A percentile compares a stretch with the other conserved stretches of the same genome.
phyloP scores from a whole-genome alignment of 768 basidiomycete species.

The Xerocomus potaroensis region DNA sequence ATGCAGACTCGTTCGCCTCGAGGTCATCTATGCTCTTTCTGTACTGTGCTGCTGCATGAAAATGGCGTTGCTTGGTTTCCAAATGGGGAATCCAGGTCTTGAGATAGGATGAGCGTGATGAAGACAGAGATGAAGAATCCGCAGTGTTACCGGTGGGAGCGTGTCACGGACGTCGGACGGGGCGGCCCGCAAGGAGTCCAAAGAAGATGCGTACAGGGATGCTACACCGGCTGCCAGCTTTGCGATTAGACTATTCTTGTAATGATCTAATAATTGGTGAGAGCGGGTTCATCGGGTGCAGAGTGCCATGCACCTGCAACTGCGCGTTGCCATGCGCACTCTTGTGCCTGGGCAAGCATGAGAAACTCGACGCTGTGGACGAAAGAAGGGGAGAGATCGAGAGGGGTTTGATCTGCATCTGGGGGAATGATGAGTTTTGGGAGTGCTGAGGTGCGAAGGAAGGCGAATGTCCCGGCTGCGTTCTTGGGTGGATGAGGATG shows the following conservation, averaged over 20 bases:
- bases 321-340: conserved; percentile 94
- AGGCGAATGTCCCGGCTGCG: conserved; percentile 70
- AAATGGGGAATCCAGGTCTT: conserved; percentile 77
- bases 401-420: conserved; percentile 50
- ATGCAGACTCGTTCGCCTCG: conserved; percentile 60
- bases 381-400: conserved; percentile 64
- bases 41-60: conserved; percentile 84
- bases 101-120: conserved; percentile 11
- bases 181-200: conserved; percentile 41
- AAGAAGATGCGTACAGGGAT: conserved; percentile 57
- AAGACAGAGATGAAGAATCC: neutral
- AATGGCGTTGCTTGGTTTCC: conserved; percentile 80
- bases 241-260: conserved; percentile 79
- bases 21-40: conserved; percentile 87
- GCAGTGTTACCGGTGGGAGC: conserved; percentile 50
- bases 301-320: conserved; percentile 54
- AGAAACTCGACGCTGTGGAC: conserved; percentile 64
- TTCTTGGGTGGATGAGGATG: conserved; percentile 37
- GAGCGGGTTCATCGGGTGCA: neutral
- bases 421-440: conserved; percentile 47
- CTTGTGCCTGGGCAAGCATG: conserved; percentile 92
- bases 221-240: conserved; percentile 77
- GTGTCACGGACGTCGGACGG: conserved; percentile 40
- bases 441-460: conserved; percentile 49
- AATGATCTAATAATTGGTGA: conserved; percentile 31